phyloP scores from a whole-genome alignment of 2,329 filamentous ascomycete species.

The Parascedosporium putredinis region DNA sequence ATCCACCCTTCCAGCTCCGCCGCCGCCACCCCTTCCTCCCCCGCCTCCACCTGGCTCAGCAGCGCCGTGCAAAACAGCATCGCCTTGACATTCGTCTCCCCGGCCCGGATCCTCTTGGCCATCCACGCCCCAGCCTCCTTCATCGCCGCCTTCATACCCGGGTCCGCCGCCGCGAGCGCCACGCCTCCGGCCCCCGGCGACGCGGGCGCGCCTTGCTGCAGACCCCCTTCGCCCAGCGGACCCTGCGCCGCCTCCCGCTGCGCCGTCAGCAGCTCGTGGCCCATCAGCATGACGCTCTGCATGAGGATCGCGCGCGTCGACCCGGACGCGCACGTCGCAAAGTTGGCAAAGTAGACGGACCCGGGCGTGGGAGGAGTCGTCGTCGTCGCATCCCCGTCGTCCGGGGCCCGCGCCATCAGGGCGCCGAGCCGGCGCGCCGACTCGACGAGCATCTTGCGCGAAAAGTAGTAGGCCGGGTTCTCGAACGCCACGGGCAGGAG shows the following conservation, averaged over 20 bases:
- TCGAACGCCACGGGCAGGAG: slow-evolving; percentile 31
- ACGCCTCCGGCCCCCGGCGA: no score
- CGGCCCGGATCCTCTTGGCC: slow-evolving; percentile 29
- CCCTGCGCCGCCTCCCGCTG: slow-evolving; percentile 32
- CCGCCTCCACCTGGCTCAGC: background rate
- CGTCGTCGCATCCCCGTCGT: background rate
- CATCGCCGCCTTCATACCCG: slow-evolving; percentile 25
- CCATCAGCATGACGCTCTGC: slow-evolving; percentile 26
- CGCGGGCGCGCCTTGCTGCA: slow-evolving; percentile 26
- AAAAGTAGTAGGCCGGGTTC: slow-evolving; percentile 38
- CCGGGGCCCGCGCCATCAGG: slow-evolving; percentile 16
- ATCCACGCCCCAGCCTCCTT: slow-evolving; percentile 29
- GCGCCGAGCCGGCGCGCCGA: slow-evolving; percentile 33
- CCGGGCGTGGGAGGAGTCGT: slow-evolving; percentile 10
- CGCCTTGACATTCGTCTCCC: slow-evolving; percentile 47
- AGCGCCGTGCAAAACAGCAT: slow-evolving; percentile 21
- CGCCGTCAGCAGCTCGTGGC: slow-evolving; percentile 27
- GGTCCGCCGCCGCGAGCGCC: no score
- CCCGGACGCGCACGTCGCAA: slow-evolving; percentile 25
- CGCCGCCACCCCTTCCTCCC: background rate
- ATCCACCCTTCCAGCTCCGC: background rate
- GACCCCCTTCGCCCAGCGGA: no score
- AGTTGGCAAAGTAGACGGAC: slow-evolving; percentile 25
- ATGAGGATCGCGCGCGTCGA: slow-evolving; percentile 26
- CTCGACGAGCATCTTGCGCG: slow-evolving; percentile 37